phyloP scores from a whole-genome alignment of 1,284 basidiomycete species.

The Heliocybe sulcata region DNA sequence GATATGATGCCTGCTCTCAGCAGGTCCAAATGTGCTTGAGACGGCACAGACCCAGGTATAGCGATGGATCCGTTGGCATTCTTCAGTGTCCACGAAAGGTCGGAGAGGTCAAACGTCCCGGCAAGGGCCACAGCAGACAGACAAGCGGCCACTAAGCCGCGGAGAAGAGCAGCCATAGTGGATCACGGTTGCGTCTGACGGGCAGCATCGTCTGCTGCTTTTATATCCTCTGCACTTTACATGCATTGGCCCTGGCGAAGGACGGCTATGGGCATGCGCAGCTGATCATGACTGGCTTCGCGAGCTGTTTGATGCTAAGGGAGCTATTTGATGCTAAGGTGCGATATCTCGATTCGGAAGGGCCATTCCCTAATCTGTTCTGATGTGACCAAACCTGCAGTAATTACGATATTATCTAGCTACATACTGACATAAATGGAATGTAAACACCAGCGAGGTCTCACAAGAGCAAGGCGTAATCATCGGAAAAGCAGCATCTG shows the following conservation, averaged over 20 bases:
- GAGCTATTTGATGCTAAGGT: too few species aligned
- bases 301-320: too few species aligned
- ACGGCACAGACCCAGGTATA: conserved; percentile 45
- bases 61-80: conserved; percentile 47
- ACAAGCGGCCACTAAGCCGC: conserved; percentile 8
- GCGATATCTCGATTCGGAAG: too few species aligned
- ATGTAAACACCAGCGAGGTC: too few species aligned
- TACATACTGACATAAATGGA: too few species aligned
- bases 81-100: conserved; percentile 42
- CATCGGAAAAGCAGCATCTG: too few species aligned
- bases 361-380: too few species aligned
- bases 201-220: neutral
- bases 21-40: conserved; percentile 49
- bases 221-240: neutral
- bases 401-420: too few species aligned
- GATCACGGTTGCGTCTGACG: neutral
- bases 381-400: too few species aligned
- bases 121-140: conserved; percentile 15
- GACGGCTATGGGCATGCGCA: neutral
- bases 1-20: conserved; percentile 43
- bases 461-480: too few species aligned
- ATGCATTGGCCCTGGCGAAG: neutral
- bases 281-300: too few species aligned
- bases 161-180: conserved; percentile 2
- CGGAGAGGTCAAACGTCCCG: conserved; percentile 33